Conservation (phyloP, 495 filamentous ascomycete species). For the Paragyromitra xinjiangensis region DNA sequence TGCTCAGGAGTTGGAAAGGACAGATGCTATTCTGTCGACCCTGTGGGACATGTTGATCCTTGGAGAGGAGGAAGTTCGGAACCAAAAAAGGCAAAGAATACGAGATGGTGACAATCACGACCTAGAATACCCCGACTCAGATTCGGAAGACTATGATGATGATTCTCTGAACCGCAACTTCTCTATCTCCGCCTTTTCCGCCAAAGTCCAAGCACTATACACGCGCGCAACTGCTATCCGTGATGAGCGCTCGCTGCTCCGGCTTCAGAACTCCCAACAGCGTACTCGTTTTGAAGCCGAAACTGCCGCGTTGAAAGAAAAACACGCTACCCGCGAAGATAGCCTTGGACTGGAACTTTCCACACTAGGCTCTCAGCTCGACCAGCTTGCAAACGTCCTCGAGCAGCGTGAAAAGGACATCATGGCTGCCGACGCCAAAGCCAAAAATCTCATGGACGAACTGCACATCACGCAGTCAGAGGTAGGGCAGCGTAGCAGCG, state of each 20-base stretch:
- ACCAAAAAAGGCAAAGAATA: slow-evolving; percentile 62
- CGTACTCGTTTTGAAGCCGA: slow-evolving; percentile 42
- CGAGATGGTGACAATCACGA: slow-evolving; percentile 62
- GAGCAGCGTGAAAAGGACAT: slow-evolving; percentile 53
- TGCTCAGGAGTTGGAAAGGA: slow-evolving; percentile 64
- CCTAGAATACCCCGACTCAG: slow-evolving; percentile 61
- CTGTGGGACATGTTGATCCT: slow-evolving; percentile 77
- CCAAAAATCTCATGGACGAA: slow-evolving; percentile 52
- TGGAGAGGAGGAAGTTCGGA: slow-evolving; percentile 68
- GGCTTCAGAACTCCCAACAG: slow-evolving; percentile 40
- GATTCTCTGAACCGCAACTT: slow-evolving; percentile 63
- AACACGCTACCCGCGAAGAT: slow-evolving; percentile 38
- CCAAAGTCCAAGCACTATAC: slow-evolving; percentile 80
- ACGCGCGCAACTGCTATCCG: slow-evolving; percentile 55
- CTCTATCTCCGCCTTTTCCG: slow-evolving; percentile 72
- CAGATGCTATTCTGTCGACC: slow-evolving; percentile 69
- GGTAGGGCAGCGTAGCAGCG: slow-evolving; percentile 37
- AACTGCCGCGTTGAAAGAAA: slow-evolving; percentile 34
- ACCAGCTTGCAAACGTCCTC: slow-evolving; percentile 46
- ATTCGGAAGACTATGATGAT: slow-evolving; percentile 62
- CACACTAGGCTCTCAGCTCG: slow-evolving; percentile 47
- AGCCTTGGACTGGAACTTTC: slow-evolving; percentile 39
- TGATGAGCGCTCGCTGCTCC: slow-evolving; percentile 40
- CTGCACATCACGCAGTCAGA: slow-evolving; percentile 36
- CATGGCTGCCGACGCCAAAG: slow-evolving; percentile 38